Conservation (phyloP, 2,329 filamentous ascomycete genomes). For the Aspergillus fumigatiaffinis region DNA sequence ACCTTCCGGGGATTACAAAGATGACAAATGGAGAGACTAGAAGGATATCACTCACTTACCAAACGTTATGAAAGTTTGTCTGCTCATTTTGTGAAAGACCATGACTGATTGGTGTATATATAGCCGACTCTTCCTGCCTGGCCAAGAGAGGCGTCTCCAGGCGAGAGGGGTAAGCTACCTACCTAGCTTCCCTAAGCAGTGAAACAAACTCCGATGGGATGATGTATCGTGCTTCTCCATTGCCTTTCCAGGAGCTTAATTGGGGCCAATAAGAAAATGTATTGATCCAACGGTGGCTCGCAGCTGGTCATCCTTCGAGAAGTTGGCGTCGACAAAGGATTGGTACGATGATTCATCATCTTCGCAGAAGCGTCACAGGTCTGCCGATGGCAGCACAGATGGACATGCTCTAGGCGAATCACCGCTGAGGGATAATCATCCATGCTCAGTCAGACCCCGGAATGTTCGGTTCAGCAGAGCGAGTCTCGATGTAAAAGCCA, state of each 20-base stretch:
- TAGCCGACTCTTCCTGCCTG: not conserved
- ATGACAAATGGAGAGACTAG: not conserved
- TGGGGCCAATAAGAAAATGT: not conserved
- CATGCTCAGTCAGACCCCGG: not conserved
- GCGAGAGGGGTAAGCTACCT: slow-evolving; percentile 12
- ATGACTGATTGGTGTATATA: not conserved
- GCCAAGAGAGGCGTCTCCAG: not conserved
- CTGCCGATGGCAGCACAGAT: not conserved
- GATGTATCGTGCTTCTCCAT: slow-evolving; percentile 3
- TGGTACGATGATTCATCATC: slow-evolving; percentile 6
- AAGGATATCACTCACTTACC: not conserved
- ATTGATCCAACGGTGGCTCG: slow-evolving; percentile 9
- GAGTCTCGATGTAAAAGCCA: not conserved
- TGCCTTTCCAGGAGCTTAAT: not conserved
- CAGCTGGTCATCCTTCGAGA: slow-evolving; percentile 1
- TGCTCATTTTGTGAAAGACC: not conserved
- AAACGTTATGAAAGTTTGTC: not conserved
- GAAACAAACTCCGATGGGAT: slow-evolving; percentile 7
- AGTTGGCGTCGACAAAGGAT: not conserved
- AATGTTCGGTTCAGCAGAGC: not conserved
- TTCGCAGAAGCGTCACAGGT: not conserved
- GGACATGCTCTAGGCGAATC: not conserved
- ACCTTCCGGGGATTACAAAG: too few relatives aligned
- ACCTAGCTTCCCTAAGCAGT: not conserved
- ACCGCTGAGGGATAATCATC: not conserved